phyloP scores from a whole-genome alignment of 352 stramenopile genomes.

The Salisapilia sapeloensis region DNA sequence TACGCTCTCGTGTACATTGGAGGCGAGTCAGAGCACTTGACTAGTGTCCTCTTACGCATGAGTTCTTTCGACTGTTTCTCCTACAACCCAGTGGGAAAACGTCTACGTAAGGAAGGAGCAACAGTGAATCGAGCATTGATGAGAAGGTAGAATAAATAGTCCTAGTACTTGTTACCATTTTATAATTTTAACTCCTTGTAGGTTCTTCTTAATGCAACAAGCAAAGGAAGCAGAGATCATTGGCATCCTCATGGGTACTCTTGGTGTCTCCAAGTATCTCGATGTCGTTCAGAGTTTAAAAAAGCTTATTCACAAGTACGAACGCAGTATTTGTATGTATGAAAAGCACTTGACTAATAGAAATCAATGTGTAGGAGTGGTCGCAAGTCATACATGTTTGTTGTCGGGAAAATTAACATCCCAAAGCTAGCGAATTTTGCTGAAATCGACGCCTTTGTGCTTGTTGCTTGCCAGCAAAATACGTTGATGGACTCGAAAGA shows the following conservation, averaged over 20 bases:
- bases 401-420: conserved; percentile 94
- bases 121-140: conserved; percentile 59
- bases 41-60: conserved; percentile 67
- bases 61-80: conserved; percentile 51
- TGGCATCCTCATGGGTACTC: conserved; percentile 92
- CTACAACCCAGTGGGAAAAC: conserved; percentile 33
- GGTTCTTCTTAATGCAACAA: conserved; percentile 83
- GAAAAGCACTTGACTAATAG: neutral
- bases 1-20: conserved; percentile 58
- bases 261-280: conserved; percentile 86
- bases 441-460: conserved; percentile 94
- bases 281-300: conserved; percentile 83
- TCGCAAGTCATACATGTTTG: conserved; percentile 92
- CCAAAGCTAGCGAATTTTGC: conserved; percentile 96
- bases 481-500: conserved; percentile 87
- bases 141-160: conserved; percentile 9
- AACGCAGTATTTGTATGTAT: neutral
- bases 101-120: conserved; percentile 29
- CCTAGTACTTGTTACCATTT: neutral
- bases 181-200: conserved; percentile 3
- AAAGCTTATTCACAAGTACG: conserved; percentile 73
- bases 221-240: conserved; percentile 89
- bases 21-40: conserved; percentile 57
- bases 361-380: conserved; percentile 42
- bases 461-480: conserved; percentile 93